Conservation (phyloP, 2,329 filamentous ascomycete genomes). For the Cladophialophora yegresii region DNA sequence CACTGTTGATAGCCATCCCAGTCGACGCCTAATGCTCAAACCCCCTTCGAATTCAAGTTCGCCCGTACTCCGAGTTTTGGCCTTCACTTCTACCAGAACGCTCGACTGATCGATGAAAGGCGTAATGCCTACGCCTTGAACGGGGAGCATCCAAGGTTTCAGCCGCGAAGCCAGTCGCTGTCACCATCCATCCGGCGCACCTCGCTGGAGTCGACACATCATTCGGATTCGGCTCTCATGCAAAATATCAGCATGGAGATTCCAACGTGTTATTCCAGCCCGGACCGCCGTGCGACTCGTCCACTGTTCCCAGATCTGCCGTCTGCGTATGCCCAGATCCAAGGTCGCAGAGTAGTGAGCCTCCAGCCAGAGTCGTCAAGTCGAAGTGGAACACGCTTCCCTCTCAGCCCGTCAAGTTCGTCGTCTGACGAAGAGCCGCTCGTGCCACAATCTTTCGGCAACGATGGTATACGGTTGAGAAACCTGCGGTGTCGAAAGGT, state of each 20-base stretch:
- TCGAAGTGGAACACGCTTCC: slow-evolving; percentile 20
- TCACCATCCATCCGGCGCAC: slow-evolving; percentile 4
- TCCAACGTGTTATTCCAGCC: background rate
- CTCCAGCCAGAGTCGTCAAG: slow-evolving; percentile 4
- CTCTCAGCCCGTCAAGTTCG: slow-evolving; percentile 24
- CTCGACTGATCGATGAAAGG: background rate
- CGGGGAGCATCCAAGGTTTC: background rate
- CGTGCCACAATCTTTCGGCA: background rate
- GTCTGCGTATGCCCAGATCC: slow-evolving; percentile 28
- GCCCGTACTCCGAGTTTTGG: slow-evolving; percentile 13
- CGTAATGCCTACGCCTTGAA: background rate
- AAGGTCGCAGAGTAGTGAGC: slow-evolving; percentile 19
- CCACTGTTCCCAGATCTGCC: slow-evolving; percentile 26
- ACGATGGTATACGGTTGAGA: slow-evolving; percentile 16
- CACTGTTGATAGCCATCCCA: background rate
- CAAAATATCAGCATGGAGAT: slow-evolving; percentile 12
- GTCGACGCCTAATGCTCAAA: background rate
- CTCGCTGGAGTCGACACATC: slow-evolving; percentile 21
- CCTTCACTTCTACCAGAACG: slow-evolving; percentile 6
- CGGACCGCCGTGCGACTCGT: slow-evolving; percentile 13
- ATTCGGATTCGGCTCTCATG: slow-evolving; percentile 23
- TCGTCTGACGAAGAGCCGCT: slow-evolving; percentile 22
- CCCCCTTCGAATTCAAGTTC: slow-evolving; percentile 5
- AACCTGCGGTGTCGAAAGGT: slow-evolving; percentile 19
- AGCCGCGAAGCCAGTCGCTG: slow-evolving; percentile 8